These are phyloP conservation scores for Auriscalpium microsporum DNA, from an alignment of 768 basidiomycete genomes.

Conservation along the genomic window DNA sequence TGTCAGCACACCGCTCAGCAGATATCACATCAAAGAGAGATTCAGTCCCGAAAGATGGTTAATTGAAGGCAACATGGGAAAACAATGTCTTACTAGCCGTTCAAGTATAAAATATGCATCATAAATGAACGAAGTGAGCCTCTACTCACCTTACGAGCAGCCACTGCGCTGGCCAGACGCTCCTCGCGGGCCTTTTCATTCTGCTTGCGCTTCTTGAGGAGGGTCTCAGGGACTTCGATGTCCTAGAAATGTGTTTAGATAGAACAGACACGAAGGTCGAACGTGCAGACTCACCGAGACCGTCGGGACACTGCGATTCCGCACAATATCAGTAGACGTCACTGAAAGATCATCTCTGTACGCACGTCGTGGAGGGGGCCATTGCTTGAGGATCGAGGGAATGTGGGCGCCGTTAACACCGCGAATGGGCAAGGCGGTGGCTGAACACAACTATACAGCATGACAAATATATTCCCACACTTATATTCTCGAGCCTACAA, in stretches of 20 bases:
- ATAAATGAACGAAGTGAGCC: constrained; percentile 27
- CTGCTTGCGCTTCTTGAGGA: constrained; percentile 99
- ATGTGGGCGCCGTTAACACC: constrained; percentile 17
- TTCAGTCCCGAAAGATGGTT: constrained; percentile 96
- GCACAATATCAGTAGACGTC: constrained; percentile 5
- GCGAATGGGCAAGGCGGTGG: constrained; percentile 25
- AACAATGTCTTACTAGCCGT: constrained; percentile 62
- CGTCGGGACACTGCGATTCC: constrained; percentile 32
- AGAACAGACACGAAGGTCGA: constrained; percentile 2
- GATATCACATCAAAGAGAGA: constrained; percentile 15
- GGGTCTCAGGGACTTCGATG: constrained; percentile 97
- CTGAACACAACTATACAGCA: constrained; percentile 30
- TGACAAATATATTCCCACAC: constrained; percentile 23
- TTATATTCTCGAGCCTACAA: not conserved
- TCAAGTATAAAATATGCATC: constrained; percentile 79
- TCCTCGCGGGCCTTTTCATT: constrained; percentile 95
- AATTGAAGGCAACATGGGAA: constrained; percentile 73
- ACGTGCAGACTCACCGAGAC: constrained; percentile 33
- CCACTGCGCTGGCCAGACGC: constrained; percentile 71
- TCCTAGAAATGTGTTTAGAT: constrained; percentile 35
- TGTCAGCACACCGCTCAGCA: constrained; percentile 7
- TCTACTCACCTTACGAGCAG: constrained; percentile 78
- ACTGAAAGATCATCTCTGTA: constrained; percentile 12
- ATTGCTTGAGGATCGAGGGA: constrained; percentile 34
- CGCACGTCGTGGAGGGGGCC: constrained; percentile 48